Conservation (phyloP, 2,329 filamentous ascomycete genomes). For the Calonectria montana region DNA sequence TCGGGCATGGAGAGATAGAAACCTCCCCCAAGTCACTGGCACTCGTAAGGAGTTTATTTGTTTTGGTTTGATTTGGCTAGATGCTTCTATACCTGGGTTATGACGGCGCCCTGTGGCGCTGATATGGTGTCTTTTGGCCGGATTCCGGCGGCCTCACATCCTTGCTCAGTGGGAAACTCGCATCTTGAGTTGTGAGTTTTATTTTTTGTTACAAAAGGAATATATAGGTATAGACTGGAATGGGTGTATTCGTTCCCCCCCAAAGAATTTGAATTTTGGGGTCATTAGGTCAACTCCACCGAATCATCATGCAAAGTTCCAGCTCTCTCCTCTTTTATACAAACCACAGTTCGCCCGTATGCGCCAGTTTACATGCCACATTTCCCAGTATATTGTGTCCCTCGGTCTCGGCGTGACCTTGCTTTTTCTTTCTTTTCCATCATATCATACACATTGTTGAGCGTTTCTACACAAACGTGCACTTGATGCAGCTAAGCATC, state of each 20-base stretch:
- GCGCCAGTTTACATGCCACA: constrained; percentile 1
- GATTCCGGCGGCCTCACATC: background rate
- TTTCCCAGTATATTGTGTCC: background rate
- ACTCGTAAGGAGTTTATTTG: constrained; percentile 45
- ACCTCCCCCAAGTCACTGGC: constrained; percentile 31
- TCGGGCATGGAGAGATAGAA: constrained; percentile 54
- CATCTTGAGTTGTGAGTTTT: background rate
- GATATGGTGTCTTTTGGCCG: background rate
- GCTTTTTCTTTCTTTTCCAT: background rate
- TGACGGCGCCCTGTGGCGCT: background rate
- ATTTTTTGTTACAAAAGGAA: constrained; percentile 3
- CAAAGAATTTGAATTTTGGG: constrained; percentile 1
- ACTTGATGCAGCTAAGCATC: background rate
- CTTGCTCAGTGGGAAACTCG: background rate
- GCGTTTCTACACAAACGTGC: background rate
- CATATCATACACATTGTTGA: constrained; percentile 25
- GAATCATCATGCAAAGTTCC: constrained; percentile 12
- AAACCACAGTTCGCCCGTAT: constrained; percentile 7
- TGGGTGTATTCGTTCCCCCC: constrained; percentile 2
- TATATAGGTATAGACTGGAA: constrained; percentile 19
- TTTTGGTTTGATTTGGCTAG: constrained; percentile 42
- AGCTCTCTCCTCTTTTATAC: constrained; percentile 1
- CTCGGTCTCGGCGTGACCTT: background rate
- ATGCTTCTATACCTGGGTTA: constrained; percentile 27
- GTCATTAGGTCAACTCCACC: constrained; percentile 2